Percentiles rank a stretch among this genome's conserved stretches.
Conservation (phyloP, 2,329 filamentous ascomycete genomes). For the Neopestalotiopsis clavispora region DNA sequence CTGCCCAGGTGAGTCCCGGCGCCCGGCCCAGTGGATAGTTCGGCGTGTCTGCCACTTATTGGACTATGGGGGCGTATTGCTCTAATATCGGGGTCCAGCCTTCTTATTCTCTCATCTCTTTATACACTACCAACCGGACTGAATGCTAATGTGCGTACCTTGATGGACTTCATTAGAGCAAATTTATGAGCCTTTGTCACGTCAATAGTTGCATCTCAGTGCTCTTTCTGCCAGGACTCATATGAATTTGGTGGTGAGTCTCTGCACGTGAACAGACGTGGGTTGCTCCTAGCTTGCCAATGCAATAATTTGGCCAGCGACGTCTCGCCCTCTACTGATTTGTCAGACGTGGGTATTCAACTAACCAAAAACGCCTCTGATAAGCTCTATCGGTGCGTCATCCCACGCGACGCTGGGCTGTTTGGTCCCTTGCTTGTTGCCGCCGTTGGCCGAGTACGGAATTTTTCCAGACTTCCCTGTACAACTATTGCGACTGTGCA, state of each 20-base stretch:
- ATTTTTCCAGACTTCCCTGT: slow-evolving; percentile 10
- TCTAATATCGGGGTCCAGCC: slow-evolving; percentile 6
- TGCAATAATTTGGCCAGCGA: neutral
- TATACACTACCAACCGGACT: neutral
- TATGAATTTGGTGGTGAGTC: no score
- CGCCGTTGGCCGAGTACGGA: slow-evolving; percentile 1
- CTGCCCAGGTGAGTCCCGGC: neutral
- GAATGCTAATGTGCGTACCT: neutral
- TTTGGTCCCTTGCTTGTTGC: neutral
- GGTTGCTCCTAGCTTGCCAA: neutral
- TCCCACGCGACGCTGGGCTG: slow-evolving; percentile 5
- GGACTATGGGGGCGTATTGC: neutral
- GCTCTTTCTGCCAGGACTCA: no score
- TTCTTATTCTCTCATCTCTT: neutral
- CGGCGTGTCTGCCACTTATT: neutral
- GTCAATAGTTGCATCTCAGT: no score
- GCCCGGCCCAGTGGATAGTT: slow-evolving; percentile 4
- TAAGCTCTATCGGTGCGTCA: slow-evolving; percentile 16
- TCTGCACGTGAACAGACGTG: no score
- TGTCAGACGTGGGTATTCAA: slow-evolving; percentile 5
- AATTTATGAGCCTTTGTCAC: no score
- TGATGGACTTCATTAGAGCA: neutral
- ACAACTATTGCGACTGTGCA: neutral
- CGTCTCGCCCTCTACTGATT: neutral
- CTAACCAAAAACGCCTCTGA: slow-evolving; percentile 11